phyloP scores from a whole-genome alignment of 805 yeast genomes.

The Myxozyma kluyveri region DNA sequence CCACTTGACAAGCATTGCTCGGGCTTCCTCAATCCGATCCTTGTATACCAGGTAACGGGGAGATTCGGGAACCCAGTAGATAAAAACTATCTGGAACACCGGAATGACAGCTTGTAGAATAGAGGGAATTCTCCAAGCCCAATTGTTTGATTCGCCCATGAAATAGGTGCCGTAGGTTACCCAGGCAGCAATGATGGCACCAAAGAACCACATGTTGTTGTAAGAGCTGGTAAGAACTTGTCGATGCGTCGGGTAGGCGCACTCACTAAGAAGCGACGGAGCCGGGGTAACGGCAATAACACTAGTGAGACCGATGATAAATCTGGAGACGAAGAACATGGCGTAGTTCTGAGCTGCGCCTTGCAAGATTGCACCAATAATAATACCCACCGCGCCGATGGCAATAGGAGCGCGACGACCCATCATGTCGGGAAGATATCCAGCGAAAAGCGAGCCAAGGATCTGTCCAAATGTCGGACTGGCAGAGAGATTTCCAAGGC shows the following conservation, averaged over 20 bases:
- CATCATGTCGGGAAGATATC: conserved; percentile 8
- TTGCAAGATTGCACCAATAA: conserved; percentile 41
- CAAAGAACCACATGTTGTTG: conserved; percentile 52
- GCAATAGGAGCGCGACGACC: conserved; percentile 5
- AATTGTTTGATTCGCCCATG: conserved; percentile 7
- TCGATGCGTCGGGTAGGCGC: conserved; percentile 50
- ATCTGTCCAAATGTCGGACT: conserved; percentile 8
- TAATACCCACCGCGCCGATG: conserved; percentile 26
- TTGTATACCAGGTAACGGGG: conserved; percentile 48
- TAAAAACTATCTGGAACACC: conserved; percentile 35
- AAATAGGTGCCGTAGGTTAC: conserved; percentile 45
- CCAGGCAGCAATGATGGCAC: conserved; percentile 54
- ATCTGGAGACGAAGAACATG: conserved; percentile 42
- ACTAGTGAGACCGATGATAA: conserved; percentile 42
- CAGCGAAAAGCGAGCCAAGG: conserved; percentile 4
- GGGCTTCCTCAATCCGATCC: conserved; percentile 47
- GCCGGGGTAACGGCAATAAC: conserved; percentile 32
- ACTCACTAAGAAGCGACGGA: conserved; percentile 39
- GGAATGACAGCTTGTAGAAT: conserved; percentile 44
- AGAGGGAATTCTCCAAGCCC: conserved; percentile 43
- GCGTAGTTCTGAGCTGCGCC: conserved; percentile 41
- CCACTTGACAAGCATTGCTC: conserved; percentile 41
- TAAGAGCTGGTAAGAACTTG: conserved; percentile 46
- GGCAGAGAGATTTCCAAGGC: conserved; percentile 8
- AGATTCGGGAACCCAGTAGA: conserved; percentile 47